phyloP scores from a whole-genome alignment of 805 yeast species.

The Metschnikowia lochheadii region DNA sequence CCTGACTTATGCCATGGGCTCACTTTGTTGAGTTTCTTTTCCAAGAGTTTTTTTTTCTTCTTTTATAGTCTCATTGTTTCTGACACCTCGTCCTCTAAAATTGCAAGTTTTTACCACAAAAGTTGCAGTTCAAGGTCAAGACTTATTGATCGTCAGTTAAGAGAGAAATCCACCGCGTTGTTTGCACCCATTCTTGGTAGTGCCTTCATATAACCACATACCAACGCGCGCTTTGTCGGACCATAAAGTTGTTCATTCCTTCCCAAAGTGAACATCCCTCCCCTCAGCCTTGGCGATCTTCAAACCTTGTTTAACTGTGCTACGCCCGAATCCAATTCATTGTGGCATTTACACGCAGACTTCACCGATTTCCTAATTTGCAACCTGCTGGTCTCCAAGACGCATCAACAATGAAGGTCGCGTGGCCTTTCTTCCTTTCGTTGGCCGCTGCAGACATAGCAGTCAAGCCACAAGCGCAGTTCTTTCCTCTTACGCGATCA shows the following conservation, averaged over 20 bases:
- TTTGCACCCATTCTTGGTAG: background rate
- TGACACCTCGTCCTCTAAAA: background rate
- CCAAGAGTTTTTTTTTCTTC: no score
- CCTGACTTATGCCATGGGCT: no score
- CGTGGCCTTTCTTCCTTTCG: background rate
- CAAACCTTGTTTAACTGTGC: background rate
- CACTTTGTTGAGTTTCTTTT: no score
- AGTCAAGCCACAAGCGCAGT: slow-evolving; percentile 17
- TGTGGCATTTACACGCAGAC: no score
- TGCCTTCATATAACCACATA: background rate
- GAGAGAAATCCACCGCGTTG: background rate
- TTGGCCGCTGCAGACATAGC: slow-evolving; percentile 2
- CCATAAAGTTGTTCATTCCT: background rate
- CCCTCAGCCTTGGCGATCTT: background rate
- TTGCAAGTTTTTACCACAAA: background rate
- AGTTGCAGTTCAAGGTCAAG: no score
- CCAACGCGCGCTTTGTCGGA: slow-evolving; percentile 1
- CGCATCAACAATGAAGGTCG: background rate
- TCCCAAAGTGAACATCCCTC: background rate
- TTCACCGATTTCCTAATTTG: no score
- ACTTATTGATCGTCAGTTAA: no score
- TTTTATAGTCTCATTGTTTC: no score
- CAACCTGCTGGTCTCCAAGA: no score
- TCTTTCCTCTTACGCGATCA: slow-evolving; percentile 35
- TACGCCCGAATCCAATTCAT: background rate